These are phyloP conservation scores for Wickerhamiella azymoides DNA, from an alignment of 805 yeast species.

Conservation along the genomic window DNA sequence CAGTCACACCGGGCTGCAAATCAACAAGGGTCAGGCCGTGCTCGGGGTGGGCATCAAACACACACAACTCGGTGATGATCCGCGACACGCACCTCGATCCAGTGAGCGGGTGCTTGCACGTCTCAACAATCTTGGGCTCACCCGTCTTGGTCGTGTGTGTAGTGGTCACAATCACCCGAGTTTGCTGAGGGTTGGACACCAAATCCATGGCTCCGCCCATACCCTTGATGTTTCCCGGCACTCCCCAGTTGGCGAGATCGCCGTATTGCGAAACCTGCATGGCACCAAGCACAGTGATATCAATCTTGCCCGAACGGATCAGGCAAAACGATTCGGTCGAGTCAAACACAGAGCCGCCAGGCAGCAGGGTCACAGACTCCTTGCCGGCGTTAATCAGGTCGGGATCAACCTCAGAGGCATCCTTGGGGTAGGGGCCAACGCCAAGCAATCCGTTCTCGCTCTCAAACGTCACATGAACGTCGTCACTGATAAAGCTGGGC, in stretches of 20 bases:
- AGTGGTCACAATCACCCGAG: slow-evolving; percentile 35
- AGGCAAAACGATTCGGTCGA: slow-evolving; percentile 38
- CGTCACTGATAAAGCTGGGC: slow-evolving; percentile 29
- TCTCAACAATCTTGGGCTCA: slow-evolving; percentile 32
- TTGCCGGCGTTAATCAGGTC: slow-evolving; percentile 40
- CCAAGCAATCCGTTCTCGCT: slow-evolving; percentile 39
- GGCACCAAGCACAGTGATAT: slow-evolving; percentile 35
- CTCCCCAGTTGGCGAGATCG: slow-evolving; percentile 40
- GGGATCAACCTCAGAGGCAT: slow-evolving; percentile 32
- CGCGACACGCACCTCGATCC: slow-evolving; percentile 33
- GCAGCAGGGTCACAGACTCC: slow-evolving; percentile 34
- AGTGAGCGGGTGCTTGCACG: slow-evolving; percentile 35
- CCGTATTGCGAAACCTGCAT: slow-evolving; percentile 36
- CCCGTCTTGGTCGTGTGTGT: slow-evolving; percentile 38
- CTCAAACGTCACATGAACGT: slow-evolving; percentile 31
- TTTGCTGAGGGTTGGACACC: slow-evolving; percentile 33
- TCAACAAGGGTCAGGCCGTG: slow-evolving; percentile 31
- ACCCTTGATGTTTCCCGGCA: slow-evolving; percentile 38
- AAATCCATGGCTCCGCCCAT: slow-evolving; percentile 46
- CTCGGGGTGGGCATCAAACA: slow-evolving; percentile 32
- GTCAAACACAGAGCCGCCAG: slow-evolving; percentile 37
- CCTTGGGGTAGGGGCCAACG: slow-evolving; percentile 33
- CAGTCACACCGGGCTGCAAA: slow-evolving; percentile 28
- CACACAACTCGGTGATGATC: slow-evolving; percentile 35
- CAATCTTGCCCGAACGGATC: slow-evolving; percentile 36